A percentile compares a stretch with the other conserved stretches of the same genome.
These are phyloP conservation scores for Oidiodendron maius DNA, from an alignment of 495 filamentous ascomycete genomes.

Conservation along the genomic window DNA sequence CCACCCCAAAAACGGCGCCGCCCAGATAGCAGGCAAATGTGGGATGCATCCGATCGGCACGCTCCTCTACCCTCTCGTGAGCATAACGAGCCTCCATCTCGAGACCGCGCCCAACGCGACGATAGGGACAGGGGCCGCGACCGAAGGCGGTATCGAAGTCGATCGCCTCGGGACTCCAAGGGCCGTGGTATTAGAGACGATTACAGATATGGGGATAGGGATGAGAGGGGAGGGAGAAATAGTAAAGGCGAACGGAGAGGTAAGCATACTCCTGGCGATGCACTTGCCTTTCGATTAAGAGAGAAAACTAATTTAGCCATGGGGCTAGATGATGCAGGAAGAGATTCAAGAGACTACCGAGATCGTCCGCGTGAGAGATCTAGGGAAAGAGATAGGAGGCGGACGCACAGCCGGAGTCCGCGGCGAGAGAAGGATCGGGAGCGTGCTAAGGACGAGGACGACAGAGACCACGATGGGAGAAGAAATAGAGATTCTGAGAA, in stretches of 20 bases:
- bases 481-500: background rate
- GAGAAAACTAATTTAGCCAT: slow-evolving; percentile 1
- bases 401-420: slow-evolving; percentile 24
- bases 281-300: background rate
- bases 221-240: slow-evolving; percentile 1
- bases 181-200: slow-evolving; percentile 13
- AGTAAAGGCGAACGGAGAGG: slow-evolving; percentile 1
- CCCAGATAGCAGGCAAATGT: slow-evolving; percentile 37
- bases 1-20: slow-evolving; percentile 28
- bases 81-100: slow-evolving; percentile 15
- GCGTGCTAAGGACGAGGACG: slow-evolving; percentile 23
- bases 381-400: slow-evolving; percentile 27
- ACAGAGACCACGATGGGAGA: slow-evolving; percentile 2
- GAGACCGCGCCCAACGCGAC: slow-evolving; percentile 6
- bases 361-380: slow-evolving; percentile 14
- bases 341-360: slow-evolving; percentile 12
- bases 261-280: background rate
- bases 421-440: slow-evolving; percentile 28
- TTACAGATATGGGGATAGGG: slow-evolving; percentile 6
- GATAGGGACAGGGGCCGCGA: slow-evolving; percentile 12
- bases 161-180: slow-evolving; percentile 2
- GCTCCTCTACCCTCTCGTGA: slow-evolving; percentile 15
- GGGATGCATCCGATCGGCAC: slow-evolving; percentile 34
- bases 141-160: slow-evolving; percentile 8
- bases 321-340: background rate